Conservation (phyloP, 1,284 basidiomycete genomes). For the Hemileccinum hortonii region DNA sequence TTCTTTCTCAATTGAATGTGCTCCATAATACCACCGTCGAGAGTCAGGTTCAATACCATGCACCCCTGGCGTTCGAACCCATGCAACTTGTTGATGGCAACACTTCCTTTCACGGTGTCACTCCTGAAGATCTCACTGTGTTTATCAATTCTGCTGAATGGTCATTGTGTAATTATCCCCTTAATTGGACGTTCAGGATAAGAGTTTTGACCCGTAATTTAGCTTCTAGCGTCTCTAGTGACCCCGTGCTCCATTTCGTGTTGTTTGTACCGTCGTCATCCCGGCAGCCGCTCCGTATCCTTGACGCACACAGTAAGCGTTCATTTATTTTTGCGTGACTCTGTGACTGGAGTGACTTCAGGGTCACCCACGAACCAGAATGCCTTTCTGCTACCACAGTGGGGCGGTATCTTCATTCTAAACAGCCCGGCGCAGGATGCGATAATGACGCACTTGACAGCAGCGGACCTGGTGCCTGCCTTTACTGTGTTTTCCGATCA, state of each 20-base stretch:
- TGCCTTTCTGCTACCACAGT: slow-evolving; percentile 92
- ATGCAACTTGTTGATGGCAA: slow-evolving; percentile 33
- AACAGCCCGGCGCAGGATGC: slow-evolving; percentile 51
- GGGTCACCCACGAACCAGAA: slow-evolving; percentile 48
- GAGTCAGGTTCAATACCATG: slow-evolving; percentile 91
- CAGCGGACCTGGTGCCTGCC: slow-evolving; percentile 48
- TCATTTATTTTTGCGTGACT: slow-evolving; percentile 3
- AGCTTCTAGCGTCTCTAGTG: slow-evolving; percentile 84
- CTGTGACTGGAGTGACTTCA: slow-evolving; percentile 25
- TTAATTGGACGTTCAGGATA: background rate
- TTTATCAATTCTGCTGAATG: slow-evolving; percentile 97
- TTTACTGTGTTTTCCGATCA: slow-evolving; percentile 78
- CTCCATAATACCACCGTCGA: slow-evolving; percentile 92
- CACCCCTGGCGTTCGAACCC: slow-evolving; percentile 84
- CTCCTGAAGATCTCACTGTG: slow-evolving; percentile 79
- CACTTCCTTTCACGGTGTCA: slow-evolving; percentile 54
- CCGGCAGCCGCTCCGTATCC: slow-evolving; percentile 71
- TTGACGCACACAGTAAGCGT: slow-evolving; percentile 54
- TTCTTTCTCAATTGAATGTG: slow-evolving; percentile 56
- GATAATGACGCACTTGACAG: slow-evolving; percentile 38
- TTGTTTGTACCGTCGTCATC: slow-evolving; percentile 79
- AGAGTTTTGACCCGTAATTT: slow-evolving; percentile 14
- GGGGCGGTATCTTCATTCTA: slow-evolving; percentile 86
- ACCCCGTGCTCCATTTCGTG: slow-evolving; percentile 91
- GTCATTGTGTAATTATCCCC: slow-evolving; percentile 70